Conservation (phyloP, 768 basidiomycete species). For the Tephrocybe sp. region DNA sequence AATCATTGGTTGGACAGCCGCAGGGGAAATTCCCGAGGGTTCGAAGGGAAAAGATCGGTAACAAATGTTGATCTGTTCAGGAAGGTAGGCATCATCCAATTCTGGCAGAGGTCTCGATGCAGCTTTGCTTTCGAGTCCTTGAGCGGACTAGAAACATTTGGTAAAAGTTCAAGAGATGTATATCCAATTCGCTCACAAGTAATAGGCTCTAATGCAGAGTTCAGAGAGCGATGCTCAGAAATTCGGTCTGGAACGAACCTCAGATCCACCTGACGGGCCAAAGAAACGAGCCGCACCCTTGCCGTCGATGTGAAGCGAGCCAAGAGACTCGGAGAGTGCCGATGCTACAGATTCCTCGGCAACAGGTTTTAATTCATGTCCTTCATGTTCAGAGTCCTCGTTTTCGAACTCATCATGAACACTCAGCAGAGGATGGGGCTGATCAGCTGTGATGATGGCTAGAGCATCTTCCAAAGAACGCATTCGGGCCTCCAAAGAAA, state of each 20-base stretch:
- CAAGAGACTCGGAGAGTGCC: constrained; percentile 33
- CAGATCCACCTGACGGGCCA: constrained; percentile 46
- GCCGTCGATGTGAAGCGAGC: constrained; percentile 44
- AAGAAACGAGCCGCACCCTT: constrained; percentile 41
- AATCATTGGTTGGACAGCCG: constrained; percentile 37
- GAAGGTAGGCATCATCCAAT: constrained; percentile 43
- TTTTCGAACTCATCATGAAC: constrained; percentile 19
- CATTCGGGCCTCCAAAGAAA: constrained; percentile 47
- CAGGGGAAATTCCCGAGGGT: constrained; percentile 32
- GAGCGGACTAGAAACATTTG: constrained; percentile 20
- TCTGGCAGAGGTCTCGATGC: constrained; percentile 27
- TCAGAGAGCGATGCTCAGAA: constrained; percentile 4
- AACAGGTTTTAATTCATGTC: constrained; percentile 25
- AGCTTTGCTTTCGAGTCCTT: constrained; percentile 20
- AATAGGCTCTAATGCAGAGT: constrained; percentile 35
- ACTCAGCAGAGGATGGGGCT: constrained; percentile 43
- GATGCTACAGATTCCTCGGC: constrained; percentile 24
- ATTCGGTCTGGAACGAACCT: constrained; percentile 34
- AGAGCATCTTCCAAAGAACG: constrained; percentile 54
- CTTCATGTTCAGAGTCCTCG: constrained; percentile 29
- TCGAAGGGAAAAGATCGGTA: constrained; percentile 45
- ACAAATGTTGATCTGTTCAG: constrained; percentile 40
- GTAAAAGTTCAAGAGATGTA: not conserved
- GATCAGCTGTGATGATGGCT: constrained; percentile 40
- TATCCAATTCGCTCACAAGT: constrained; percentile 31